Evolutionary conservation across 768 basidiomycete genomes (phyloP).

Genomic region (Lepiota venenata): DNA sequence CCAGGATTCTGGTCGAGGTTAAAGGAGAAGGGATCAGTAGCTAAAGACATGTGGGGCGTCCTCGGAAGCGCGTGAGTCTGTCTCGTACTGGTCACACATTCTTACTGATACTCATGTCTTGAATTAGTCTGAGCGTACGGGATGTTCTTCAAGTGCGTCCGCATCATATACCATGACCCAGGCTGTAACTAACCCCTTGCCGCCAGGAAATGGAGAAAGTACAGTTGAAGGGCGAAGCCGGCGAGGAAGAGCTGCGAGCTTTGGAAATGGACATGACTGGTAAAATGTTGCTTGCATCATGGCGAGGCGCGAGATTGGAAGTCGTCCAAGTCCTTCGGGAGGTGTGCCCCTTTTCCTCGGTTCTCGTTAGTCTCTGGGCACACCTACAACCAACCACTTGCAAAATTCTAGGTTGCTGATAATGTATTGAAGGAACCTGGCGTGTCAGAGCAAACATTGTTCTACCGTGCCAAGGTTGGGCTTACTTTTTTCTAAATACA

Average conservation of each 20-base stretch:
- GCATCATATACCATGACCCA: background rate
- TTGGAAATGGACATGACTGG: conserved; percentile 93
- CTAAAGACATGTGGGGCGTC: conserved; percentile 97
- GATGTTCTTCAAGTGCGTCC: conserved; percentile 60
- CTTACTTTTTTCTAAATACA: background rate
- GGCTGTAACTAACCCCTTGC: conserved; percentile 4
- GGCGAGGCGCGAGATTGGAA: conserved; percentile 96
- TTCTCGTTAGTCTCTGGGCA: background rate
- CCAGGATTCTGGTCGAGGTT: conserved; percentile 91
- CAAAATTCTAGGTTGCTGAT: conserved; percentile 60
- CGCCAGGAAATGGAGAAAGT: conserved; percentile 86
- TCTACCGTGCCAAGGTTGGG: conserved; percentile 84
- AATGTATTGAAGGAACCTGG: conserved; percentile 81
- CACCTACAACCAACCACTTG: background rate
- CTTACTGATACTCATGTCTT: background rate
- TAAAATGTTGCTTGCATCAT: conserved; percentile 95
- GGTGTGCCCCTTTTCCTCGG: conserved; percentile 22
- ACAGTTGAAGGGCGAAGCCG: conserved; percentile 85
- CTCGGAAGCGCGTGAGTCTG: conserved; percentile 89
- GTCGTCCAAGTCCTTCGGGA: conserved; percentile 87
- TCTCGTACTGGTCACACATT: conserved; percentile 6
- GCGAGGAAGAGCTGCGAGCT: conserved; percentile 80
- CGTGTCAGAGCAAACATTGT: conserved; percentile 63
- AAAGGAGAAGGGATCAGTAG: conserved; percentile 90
- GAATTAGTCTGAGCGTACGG: conserved; percentile 65